Conservation (phyloP, 495 filamentous ascomycete genomes). For the Bryoglossum gracile region DNA sequence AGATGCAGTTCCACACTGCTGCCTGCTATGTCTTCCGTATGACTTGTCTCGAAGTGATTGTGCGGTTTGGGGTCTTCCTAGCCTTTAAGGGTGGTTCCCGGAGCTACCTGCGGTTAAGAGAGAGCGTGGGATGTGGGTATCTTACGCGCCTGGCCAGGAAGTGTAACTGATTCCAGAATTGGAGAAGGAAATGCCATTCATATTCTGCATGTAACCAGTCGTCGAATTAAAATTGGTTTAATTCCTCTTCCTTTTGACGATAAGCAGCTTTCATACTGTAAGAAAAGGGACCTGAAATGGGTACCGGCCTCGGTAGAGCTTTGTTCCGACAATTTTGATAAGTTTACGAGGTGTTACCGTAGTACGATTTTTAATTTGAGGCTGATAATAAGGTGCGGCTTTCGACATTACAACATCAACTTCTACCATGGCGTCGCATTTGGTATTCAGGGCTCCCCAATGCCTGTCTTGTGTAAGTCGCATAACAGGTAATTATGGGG, state of each 20-base stretch:
- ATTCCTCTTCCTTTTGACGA: too few species aligned
- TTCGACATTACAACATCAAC: neutral
- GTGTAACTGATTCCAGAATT: too few species aligned
- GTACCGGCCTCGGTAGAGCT: too few species aligned
- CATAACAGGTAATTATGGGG: constrained; percentile 10
- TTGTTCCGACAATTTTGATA: too few species aligned
- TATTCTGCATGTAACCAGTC: too few species aligned
- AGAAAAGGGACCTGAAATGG: too few species aligned
- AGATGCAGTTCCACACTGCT: neutral
- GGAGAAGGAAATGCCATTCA: too few species aligned
- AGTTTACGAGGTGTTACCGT: too few species aligned
- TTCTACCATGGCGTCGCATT: constrained; percentile 21
- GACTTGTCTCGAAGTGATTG: neutral
- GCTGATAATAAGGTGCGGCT: neutral
- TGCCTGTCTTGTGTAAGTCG: constrained; percentile 25
- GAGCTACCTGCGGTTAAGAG: neutral
- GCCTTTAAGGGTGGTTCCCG: neutral
- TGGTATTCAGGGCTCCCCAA: constrained; percentile 20
- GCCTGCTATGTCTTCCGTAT: neutral
- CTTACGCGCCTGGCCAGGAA: too few species aligned
- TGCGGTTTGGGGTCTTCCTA: neutral
- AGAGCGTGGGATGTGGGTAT: constrained; percentile 4
- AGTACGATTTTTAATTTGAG: too few species aligned
- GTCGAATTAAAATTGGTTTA: too few species aligned
- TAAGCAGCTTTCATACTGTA: too few species aligned